Evolutionary conservation across 2,329 filamentous ascomycete genomes (phyloP).

Genomic region (Clarireedia monteithiana): DNA sequence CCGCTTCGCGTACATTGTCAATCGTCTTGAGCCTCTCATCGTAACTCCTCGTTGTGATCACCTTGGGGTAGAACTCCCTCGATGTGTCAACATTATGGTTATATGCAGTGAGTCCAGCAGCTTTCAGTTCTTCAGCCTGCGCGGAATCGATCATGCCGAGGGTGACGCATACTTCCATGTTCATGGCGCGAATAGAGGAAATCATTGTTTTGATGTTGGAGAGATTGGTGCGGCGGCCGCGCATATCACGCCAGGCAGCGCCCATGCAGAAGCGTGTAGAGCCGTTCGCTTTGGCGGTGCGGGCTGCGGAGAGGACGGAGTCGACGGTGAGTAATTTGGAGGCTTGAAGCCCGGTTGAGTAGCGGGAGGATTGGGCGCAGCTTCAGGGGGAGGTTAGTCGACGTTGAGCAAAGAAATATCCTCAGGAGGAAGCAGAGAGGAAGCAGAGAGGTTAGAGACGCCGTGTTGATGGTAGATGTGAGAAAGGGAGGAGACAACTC

Average conservation of each 20-base stretch:
- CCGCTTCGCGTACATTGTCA: constrained; percentile 71
- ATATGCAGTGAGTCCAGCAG: constrained; percentile 80
- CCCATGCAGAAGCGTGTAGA: constrained; percentile 94
- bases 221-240: constrained; percentile 74
- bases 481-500: background rate
- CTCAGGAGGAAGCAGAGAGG: no score
- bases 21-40: constrained; percentile 81
- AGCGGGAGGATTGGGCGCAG: constrained; percentile 78
- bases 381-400: background rate
- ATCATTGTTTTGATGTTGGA: constrained; percentile 86
- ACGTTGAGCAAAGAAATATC: no score
- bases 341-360: constrained; percentile 69
- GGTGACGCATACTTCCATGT: constrained; percentile 90
- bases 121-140: constrained; percentile 76
- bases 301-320: constrained; percentile 70
- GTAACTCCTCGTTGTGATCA: constrained; percentile 81
- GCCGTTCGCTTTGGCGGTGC: constrained; percentile 71
- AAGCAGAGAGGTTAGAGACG: no score
- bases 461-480: no score
- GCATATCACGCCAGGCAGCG: constrained; percentile 90
- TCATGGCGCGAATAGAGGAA: constrained; percentile 67
- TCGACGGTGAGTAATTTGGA: constrained; percentile 75
- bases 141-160: constrained; percentile 81
- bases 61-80: constrained; percentile 76
- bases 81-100: constrained; percentile 93